Evolutionary conservation across 345 rosid genomes (phyloP).

Genomic region (Isatis tinctoria): DNA sequence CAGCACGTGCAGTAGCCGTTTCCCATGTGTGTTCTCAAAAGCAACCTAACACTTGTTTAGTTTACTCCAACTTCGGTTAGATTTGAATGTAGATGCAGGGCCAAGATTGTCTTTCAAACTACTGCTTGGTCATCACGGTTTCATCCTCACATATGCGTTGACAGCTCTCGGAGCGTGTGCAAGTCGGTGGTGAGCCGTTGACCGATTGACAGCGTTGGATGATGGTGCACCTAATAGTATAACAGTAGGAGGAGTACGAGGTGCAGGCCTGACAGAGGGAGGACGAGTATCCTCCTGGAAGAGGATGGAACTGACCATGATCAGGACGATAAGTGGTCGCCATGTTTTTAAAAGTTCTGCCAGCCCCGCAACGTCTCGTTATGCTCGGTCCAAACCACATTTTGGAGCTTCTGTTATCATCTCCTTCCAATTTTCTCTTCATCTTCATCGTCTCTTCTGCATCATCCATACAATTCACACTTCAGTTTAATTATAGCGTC

Average conservation of each 20-base stretch:
- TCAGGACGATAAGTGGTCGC: constrained; percentile 1
- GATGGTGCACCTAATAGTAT: neutral
- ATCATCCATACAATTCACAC: neutral
- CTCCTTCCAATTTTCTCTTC: neutral
- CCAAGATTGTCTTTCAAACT: too few species aligned
- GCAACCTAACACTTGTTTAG: too few species aligned
- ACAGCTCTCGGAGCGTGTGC: neutral
- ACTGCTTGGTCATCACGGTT: too few species aligned
- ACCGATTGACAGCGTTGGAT: neutral
- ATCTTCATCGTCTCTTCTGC: constrained; percentile 2
- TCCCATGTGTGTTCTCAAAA: too few species aligned
- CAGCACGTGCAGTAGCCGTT: too few species aligned
- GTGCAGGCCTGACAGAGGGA: neutral
- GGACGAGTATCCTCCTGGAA: neutral
- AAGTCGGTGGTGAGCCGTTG: neutral
- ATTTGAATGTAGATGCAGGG: too few species aligned
- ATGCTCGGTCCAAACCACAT: neutral
- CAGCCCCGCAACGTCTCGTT: neutral
- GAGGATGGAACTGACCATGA: neutral
- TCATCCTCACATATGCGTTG: too few species aligned
- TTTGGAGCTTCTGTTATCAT: neutral
- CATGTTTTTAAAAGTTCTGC: neutral
- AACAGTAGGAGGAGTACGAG: neutral
- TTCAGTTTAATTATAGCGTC: neutral
- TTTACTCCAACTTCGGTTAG: too few species aligned